Evolutionary conservation across 2,329 filamentous ascomycete species (phyloP), one percentile per base, ranked within the genome.

Genomic region (Fusarium devonianum): DNA sequence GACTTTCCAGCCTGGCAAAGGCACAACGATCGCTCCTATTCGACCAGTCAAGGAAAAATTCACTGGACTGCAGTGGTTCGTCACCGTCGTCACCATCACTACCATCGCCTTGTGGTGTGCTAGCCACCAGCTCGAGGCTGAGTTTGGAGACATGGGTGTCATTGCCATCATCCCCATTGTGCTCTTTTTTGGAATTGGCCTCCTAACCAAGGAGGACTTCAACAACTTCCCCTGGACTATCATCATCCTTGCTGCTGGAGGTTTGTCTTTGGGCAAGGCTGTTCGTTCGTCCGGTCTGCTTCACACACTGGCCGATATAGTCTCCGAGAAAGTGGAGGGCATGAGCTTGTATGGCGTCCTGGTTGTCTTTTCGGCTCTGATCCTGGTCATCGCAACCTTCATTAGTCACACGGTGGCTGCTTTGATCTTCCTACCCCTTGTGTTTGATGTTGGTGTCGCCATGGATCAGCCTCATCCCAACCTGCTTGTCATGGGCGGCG

Each of bases 221-320:
- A 99, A 99, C 78, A 99, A 99, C 73, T 99, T 99, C 73, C 88
- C 97, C 28, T 99, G 94, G 94, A 99, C 95, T 14, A 99, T 99
- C 73, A 97, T 99, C 73, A 97, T 99, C 66, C 86, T 99, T 14
- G 94, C 94, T 0, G 93, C 94, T 0, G 94, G 94, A 35, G 94
- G 94, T 7, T 77, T 99, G 23, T 92, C 92, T 1, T 84, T 99
- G 0, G 94, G 94, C 47, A 97, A 96, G 71, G 90, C 93, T 0
- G 94, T 99, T 49, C 93, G 92, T 57, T 94, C 90, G 0, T 97
- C 93, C 0, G 94, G 94, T 2, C 80, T 99, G 9, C 78, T 99
- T 22, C 89, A 96, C 69, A 95, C 92, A 1, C 88, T 99, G 38
- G 94, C 94, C 3, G 77, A 80, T 5, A 74, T 80, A 9, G 96